A percentile compares a stretch with the other conserved stretches of the same genome.
Evolutionary conservation across 2,329 filamentous ascomycete species (phyloP).

Genomic region (Nigrograna mackinnonii): DNA sequence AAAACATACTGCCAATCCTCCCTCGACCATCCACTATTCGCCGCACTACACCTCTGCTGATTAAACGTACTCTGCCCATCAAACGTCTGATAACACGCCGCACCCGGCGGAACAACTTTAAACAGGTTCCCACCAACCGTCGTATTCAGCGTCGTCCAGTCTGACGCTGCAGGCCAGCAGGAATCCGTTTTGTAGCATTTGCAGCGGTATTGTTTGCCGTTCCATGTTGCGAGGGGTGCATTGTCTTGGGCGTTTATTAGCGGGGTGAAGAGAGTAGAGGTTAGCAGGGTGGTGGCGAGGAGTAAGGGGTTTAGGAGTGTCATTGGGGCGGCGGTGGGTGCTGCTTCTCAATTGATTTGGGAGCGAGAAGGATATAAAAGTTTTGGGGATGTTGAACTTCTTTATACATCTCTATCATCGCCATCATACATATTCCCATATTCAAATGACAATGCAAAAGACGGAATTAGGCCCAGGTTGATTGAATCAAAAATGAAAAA

Average conservation of each 20-base stretch:
- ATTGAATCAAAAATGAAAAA: too few relatives aligned
- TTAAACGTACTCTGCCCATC: conserved; percentile 8
- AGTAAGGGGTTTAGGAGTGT: neutral
- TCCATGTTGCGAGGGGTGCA: conserved; percentile 2
- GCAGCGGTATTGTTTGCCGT: conserved; percentile 8
- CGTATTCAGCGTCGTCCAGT: conserved; percentile 8
- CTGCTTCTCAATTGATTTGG: neutral
- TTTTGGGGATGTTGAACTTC: too few relatives aligned
- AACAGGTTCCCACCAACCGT: conserved; percentile 14
- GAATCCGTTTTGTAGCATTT: conserved; percentile 10
- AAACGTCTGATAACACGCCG: conserved; percentile 6
- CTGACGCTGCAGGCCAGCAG: conserved; percentile 8
- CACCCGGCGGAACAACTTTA: conserved; percentile 5
- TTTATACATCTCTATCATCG: too few relatives aligned
- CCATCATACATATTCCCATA: too few relatives aligned
- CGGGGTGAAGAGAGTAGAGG: neutral
- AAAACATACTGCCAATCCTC: conserved; percentile 9
- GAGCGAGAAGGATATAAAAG: neutral
- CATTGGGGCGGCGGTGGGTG: neutral
- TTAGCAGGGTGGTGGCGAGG: neutral
- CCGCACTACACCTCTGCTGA: conserved; percentile 4
- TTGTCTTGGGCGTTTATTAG: neutral
- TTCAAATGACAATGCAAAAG: too few relatives aligned
- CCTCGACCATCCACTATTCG: conserved; percentile 1
- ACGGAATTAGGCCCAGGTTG: too few relatives aligned